These are phyloP conservation scores for Vigna reflexopilosa DNA, from an alignment of 306 rosid species.

Conservation along the genomic window DNA sequence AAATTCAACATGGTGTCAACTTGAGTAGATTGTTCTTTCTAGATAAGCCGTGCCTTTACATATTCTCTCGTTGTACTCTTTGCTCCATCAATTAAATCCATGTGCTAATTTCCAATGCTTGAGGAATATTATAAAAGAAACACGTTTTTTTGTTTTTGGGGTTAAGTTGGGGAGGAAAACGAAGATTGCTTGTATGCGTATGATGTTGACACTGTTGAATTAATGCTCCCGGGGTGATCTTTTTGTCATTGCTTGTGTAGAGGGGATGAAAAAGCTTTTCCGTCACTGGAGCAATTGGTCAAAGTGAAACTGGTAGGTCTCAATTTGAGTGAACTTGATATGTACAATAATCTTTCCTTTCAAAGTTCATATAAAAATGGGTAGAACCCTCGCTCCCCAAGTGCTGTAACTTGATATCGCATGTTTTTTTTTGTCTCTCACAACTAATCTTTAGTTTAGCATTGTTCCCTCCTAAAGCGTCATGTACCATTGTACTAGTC, in stretches of 20 bases:
- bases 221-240: conserved; percentile 24
- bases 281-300: conserved; percentile 28
- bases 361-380: conserved; percentile 3
- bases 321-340: not conserved
- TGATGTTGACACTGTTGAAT: conserved; percentile 8
- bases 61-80: not conserved
- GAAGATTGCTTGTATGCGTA: conserved; percentile 9
- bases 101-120: conserved; percentile 34
- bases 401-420: conserved; percentile 18
- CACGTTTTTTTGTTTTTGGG: not conserved
- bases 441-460: not conserved
- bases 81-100: not conserved
- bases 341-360: conserved; percentile 30
- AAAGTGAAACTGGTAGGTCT: conserved; percentile 22
- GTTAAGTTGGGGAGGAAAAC: not conserved
- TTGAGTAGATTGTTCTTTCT: conserved; percentile 21
- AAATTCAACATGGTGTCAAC: conserved; percentile 37
- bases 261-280: conserved; percentile 21
- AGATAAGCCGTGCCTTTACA: not conserved
- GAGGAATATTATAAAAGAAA: not conserved
- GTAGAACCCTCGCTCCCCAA: not conserved
- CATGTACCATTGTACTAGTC: not conserved
- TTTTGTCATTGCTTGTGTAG: conserved; percentile 38
- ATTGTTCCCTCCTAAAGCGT: not conserved
- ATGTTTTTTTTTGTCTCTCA: not conserved